These are phyloP conservation scores for Trypanosomatidae sp. DNA, from an alignment of 208 protist species.

Conservation along the genomic window DNA sequence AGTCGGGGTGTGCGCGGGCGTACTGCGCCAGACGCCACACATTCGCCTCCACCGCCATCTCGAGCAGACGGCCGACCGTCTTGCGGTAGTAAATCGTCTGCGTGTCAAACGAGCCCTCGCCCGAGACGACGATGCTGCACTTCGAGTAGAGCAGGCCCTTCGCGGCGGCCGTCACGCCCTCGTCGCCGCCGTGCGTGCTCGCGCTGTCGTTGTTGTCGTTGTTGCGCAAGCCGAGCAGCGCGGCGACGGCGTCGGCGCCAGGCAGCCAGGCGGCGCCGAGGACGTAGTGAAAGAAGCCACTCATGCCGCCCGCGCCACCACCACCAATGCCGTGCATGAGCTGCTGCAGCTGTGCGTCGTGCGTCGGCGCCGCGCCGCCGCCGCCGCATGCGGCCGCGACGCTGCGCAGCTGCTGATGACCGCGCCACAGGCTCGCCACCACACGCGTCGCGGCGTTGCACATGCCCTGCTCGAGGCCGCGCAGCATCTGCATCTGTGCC, in stretches of 20 bases:
- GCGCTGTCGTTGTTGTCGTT: neutral
- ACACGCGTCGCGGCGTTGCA: constrained; percentile 20
- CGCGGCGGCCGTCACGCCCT: neutral
- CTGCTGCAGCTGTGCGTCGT: constrained; percentile 3
- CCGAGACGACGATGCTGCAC: constrained; percentile 35
- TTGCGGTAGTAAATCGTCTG: constrained; percentile 57
- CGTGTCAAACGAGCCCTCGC: constrained; percentile 66
- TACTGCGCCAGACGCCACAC: constrained; percentile 8
- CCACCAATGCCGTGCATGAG: constrained; percentile 25
- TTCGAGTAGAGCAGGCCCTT: constrained; percentile 10
- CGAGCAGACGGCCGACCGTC: constrained; percentile 48
- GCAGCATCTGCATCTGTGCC: constrained; percentile 16
- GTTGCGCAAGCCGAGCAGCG: constrained; percentile 16
- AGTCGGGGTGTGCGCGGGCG: neutral
- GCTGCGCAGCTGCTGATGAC: neutral
- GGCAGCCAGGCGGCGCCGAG: constrained; percentile 25
- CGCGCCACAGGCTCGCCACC: constrained; percentile 13
- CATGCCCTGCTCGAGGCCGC: constrained; percentile 40
- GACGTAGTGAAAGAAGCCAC: constrained; percentile 50
- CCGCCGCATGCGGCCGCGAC: neutral
- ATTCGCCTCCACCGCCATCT: constrained; percentile 61
- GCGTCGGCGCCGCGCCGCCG: neutral
- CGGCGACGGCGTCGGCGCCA: constrained; percentile 45
- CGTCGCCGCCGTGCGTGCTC: constrained; percentile 1
- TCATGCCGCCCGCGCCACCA: constrained; percentile 74